Conservation (phyloP, 148 eudicot species). For the Fagopyrum tataricum region DNA sequence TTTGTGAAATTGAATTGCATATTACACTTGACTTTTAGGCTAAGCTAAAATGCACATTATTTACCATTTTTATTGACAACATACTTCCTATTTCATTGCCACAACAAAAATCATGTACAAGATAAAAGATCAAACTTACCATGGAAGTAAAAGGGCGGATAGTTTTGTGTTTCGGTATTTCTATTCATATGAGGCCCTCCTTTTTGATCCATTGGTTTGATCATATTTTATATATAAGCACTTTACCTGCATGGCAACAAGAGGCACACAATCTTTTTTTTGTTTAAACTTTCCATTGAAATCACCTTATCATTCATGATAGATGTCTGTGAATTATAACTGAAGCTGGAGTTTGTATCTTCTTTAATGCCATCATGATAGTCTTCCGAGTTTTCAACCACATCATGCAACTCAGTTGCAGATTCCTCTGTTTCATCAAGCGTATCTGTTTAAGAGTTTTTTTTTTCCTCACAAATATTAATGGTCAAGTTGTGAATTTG, state of each 20-base stretch:
- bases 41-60: no score
- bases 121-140: conserved; percentile 5
- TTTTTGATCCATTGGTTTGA: conserved; percentile 2
- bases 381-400: conserved; percentile 26
- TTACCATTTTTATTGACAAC: no score
- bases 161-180: neutral
- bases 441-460: no score
- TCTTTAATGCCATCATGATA: conserved; percentile 33
- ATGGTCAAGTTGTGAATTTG: no score
- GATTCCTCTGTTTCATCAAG: conserved; percentile 34
- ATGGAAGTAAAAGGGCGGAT: neutral
- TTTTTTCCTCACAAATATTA: no score
- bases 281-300: neutral
- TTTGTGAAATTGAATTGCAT: no score
- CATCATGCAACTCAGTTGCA: conserved; percentile 16
- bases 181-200: conserved; percentile 4
- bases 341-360: conserved; percentile 27
- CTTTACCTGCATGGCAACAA: neutral
- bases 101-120: neutral
- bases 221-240: conserved; percentile 1
- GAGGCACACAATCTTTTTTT: conserved; percentile 1
- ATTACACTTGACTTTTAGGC: no score
- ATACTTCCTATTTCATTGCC: neutral
- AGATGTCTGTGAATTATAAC: conserved; percentile 54
- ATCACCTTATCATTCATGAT: conserved; percentile 44